Evolutionary conservation across 164 flowering plant genomes (phyloP).

Genomic region (Chloranthus sessilifolius): DNA sequence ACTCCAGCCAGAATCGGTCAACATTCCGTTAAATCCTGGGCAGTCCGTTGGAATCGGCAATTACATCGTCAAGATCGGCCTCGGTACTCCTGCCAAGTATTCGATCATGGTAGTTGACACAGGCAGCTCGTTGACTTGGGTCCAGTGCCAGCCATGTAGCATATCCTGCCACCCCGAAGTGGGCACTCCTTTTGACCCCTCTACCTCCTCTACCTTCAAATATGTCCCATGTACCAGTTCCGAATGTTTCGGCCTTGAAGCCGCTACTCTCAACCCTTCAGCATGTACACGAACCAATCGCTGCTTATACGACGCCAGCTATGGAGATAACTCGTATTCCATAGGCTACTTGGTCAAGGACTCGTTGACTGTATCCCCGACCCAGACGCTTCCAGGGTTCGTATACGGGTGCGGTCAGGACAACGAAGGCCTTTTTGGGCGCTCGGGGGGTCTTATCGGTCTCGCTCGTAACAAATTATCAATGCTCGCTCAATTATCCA

Average conservation of each 20-base stretch:
- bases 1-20: slow-evolving; percentile 12
- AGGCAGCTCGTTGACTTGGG: slow-evolving; percentile 48
- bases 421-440: slow-evolving; percentile 45
- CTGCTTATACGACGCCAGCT: slow-evolving; percentile 36
- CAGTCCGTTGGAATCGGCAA: slow-evolving; percentile 32
- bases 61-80: slow-evolving; percentile 32
- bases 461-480: slow-evolving; percentile 40
- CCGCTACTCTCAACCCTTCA: slow-evolving; percentile 38
- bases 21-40: slow-evolving; percentile 27
- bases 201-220: slow-evolving; percentile 27
- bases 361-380: slow-evolving; percentile 19
- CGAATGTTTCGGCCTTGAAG: slow-evolving; percentile 24
- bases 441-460: slow-evolving; percentile 42
- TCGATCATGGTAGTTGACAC: slow-evolving; percentile 39
- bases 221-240: slow-evolving; percentile 21
- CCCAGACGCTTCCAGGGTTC: slow-evolving; percentile 18
- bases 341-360: slow-evolving; percentile 37
- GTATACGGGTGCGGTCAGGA: slow-evolving; percentile 48
- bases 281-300: slow-evolving; percentile 9
- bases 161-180: slow-evolving; percentile 32
- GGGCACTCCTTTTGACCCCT: slow-evolving; percentile 31
- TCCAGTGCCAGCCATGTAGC: slow-evolving; percentile 47
- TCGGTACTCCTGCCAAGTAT: slow-evolving; percentile 36
- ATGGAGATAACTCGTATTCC: slow-evolving; percentile 43
- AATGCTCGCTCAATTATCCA: slow-evolving; percentile 25